Conservation (phyloP, 495 filamentous ascomycete genomes). For the Podospora appendiculata region DNA sequence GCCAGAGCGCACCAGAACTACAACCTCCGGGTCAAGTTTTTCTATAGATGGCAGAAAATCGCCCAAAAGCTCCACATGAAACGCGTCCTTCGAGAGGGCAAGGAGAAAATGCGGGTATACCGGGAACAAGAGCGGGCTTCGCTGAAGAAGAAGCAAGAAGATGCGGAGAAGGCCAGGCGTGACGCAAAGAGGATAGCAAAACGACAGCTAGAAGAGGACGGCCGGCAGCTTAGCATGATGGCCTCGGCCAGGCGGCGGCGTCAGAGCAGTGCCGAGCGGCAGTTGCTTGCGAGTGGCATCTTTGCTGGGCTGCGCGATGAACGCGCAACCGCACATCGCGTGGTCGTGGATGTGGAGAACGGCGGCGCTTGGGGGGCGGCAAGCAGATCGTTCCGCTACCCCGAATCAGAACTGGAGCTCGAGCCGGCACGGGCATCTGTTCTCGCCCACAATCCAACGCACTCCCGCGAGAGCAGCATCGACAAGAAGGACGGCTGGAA, state of each 20-base stretch:
- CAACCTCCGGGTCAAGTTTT: slow-evolving; percentile 38
- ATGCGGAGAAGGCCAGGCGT: slow-evolving; percentile 20
- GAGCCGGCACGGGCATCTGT: slow-evolving; percentile 4
- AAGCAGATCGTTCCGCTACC: slow-evolving; percentile 5
- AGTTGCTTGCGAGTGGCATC: slow-evolving; percentile 35
- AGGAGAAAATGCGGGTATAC: slow-evolving; percentile 21
- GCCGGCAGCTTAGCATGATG: slow-evolving; percentile 9
- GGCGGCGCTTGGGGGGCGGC: not conserved
- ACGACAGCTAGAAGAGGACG: slow-evolving; percentile 14
- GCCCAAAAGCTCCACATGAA: slow-evolving; percentile 21
- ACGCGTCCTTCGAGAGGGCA: slow-evolving; percentile 27
- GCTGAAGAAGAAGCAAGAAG: slow-evolving; percentile 22
- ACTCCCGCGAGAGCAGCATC: slow-evolving; percentile 8
- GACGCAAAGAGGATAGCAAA: slow-evolving; percentile 16
- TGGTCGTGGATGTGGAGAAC: slow-evolving; percentile 8
- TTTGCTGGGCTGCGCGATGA: slow-evolving; percentile 31
- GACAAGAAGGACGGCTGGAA: slow-evolving; percentile 19
- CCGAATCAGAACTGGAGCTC: slow-evolving; percentile 19
- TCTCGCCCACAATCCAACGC: not conserved
- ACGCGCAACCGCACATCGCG: slow-evolving; percentile 22
- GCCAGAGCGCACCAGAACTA: slow-evolving; percentile 32
- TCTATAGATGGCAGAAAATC: slow-evolving; percentile 38
- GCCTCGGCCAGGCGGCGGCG: slow-evolving; percentile 2
- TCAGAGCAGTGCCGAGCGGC: slow-evolving; percentile 22
- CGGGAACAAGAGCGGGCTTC: slow-evolving; percentile 16